Conservation (phyloP, 2,329 filamentous ascomycete genomes). For the Monilinia fructicola region DNA sequence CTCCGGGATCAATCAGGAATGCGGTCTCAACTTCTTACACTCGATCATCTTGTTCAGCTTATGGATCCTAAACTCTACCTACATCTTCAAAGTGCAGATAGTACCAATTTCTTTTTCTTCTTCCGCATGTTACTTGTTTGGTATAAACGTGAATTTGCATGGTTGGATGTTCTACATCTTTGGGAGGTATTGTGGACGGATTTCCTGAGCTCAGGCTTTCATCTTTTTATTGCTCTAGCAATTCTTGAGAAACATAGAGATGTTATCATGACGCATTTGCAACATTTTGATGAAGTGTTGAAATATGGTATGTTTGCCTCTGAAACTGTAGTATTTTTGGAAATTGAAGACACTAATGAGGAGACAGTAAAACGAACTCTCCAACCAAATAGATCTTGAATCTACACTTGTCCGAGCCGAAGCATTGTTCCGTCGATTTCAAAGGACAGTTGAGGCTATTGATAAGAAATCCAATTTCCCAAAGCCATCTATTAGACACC, state of each 20-base stretch:
- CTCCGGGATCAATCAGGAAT: conserved; percentile 94
- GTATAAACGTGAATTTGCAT: conserved; percentile 97
- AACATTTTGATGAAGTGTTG: conserved; percentile 93
- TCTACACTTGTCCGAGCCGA: conserved; percentile 86
- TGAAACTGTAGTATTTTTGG: not conserved
- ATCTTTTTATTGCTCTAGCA: conserved; percentile 89
- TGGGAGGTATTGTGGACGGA: conserved; percentile 98
- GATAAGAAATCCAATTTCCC: conserved; percentile 92
- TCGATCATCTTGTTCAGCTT: conserved; percentile 93
- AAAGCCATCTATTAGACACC: conserved; percentile 46
- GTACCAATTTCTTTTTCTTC: conserved; percentile 99
- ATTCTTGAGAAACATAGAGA: conserved; percentile 95
- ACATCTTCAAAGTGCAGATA: conserved; percentile 85
- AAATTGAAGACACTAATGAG: conserved; percentile 12
- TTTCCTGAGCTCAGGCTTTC: conserved; percentile 83
- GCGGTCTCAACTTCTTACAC: conserved; percentile 83
- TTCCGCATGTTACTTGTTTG: conserved; percentile 98
- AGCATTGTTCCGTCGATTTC: conserved; percentile 81
- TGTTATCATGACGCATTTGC: conserved; percentile 91
- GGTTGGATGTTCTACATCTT: conserved; percentile 79
- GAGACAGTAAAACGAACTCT: conserved; percentile 87
- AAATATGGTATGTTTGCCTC: conserved; percentile 73
- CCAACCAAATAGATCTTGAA: conserved; percentile 85
- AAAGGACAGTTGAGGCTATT: conserved; percentile 83
- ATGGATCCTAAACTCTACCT: conserved; percentile 94